These are phyloP conservation scores for Raffaelea deltoideospora DNA, from an alignment of 2,329 filamentous ascomycete species.

Conservation along the genomic window DNA sequence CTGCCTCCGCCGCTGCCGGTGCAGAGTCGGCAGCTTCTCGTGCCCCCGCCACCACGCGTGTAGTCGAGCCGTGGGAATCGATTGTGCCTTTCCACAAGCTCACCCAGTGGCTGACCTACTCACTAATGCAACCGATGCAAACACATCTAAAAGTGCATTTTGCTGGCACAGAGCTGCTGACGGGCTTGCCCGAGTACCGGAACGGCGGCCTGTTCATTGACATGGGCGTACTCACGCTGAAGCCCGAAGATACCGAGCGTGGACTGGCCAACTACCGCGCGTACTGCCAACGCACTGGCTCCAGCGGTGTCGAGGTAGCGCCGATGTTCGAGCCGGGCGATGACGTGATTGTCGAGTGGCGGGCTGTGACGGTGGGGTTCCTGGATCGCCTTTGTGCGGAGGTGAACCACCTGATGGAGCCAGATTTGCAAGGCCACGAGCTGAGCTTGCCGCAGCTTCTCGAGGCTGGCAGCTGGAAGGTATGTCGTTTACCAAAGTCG, in stretches of 20 bases:
- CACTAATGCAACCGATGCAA: slow-evolving; percentile 54
- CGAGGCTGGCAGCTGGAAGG: slow-evolving; percentile 97
- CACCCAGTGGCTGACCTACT: slow-evolving; percentile 90
- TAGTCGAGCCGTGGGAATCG: slow-evolving; percentile 54
- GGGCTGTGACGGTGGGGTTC: slow-evolving; percentile 46
- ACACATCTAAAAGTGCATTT: slow-evolving; percentile 35
- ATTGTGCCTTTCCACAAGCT: slow-evolving; percentile 59
- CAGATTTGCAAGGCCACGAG: slow-evolving; percentile 50
- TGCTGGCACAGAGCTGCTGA: slow-evolving; percentile 57
- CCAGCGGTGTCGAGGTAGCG: slow-evolving; percentile 40
- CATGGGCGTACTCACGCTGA: slow-evolving; percentile 55
- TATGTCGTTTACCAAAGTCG: too few relatives aligned
- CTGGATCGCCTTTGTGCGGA: slow-evolving; percentile 37
- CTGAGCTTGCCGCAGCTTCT: slow-evolving; percentile 77
- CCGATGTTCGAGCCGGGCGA: slow-evolving; percentile 44
- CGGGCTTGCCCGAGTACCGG: slow-evolving; percentile 79
- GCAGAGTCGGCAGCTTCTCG: slow-evolving; percentile 13
- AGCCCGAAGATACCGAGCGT: slow-evolving; percentile 24
- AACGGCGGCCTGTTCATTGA: slow-evolving; percentile 84
- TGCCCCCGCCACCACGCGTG: slow-evolving; percentile 10
- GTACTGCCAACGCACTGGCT: slow-evolving; percentile 57
- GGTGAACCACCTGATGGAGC: slow-evolving; percentile 47
- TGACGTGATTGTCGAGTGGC: slow-evolving; percentile 50
- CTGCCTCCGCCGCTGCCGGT: not conserved
- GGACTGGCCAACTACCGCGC: slow-evolving; percentile 35